Conservation (phyloP, 345 rosid species). For the Populus simonii region DNA sequence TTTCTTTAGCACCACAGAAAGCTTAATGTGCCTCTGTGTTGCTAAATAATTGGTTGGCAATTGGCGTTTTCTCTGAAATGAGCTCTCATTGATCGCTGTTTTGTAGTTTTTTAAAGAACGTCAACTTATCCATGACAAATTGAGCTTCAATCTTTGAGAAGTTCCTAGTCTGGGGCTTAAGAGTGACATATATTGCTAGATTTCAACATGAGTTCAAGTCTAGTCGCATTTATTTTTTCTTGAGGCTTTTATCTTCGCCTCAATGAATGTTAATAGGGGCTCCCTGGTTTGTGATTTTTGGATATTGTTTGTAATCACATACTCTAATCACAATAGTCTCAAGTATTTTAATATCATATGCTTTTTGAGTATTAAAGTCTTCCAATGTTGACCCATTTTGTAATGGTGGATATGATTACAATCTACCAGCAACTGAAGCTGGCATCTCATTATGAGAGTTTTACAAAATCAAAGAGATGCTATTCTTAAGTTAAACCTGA, state of each 20-base stretch:
- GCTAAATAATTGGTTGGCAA: neutral
- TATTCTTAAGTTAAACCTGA: neutral
- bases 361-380: neutral
- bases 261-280: neutral
- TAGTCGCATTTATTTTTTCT: neutral
- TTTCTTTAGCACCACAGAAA: neutral
- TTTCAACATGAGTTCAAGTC: too few relatives aligned
- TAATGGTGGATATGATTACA: neutral
- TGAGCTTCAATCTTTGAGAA: too few relatives aligned
- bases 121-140: too few relatives aligned
- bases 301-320: neutral
- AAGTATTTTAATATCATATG: neutral
- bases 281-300: neutral
- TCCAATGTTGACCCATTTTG: neutral
- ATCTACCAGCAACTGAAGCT: neutral
- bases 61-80: neutral
- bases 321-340: neutral
- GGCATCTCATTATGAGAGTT: neutral
- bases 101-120: too few relatives aligned
- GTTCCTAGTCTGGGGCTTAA: too few relatives aligned
- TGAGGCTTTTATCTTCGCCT: neutral
- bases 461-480: neutral
- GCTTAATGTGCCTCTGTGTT: neutral
- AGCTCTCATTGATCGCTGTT: neutral
- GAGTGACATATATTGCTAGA: too few relatives aligned